These are phyloP conservation scores for Jacaranda copaia DNA, from an alignment of 257 asterid species.

Conservation along the genomic window DNA sequence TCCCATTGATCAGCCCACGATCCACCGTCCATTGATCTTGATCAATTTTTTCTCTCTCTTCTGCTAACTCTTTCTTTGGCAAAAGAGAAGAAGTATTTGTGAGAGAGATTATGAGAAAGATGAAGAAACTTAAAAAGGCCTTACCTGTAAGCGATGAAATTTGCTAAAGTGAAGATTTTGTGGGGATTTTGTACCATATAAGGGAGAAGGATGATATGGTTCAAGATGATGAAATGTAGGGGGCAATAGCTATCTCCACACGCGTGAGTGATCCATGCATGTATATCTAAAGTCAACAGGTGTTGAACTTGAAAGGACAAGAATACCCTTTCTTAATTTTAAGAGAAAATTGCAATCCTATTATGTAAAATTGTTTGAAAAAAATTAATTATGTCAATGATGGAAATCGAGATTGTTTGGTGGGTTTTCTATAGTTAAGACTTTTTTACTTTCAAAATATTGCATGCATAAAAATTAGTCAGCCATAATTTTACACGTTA, in stretches of 20 bases:
- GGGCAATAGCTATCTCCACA: neutral
- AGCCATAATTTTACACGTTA: too few relatives aligned
- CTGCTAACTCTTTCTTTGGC: neutral
- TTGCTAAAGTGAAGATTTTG: constrained; percentile 30
- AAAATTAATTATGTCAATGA: too few relatives aligned
- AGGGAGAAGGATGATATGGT: constrained; percentile 29
- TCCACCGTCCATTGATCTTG: constrained; percentile 42
- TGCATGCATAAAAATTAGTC: too few relatives aligned
- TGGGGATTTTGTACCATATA: constrained; percentile 23
- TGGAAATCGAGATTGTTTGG: neutral
- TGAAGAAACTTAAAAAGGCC: too few relatives aligned
- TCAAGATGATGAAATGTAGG: constrained; percentile 31
- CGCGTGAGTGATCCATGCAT: neutral
- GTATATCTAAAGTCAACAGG: neutral
- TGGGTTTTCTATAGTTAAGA: neutral
- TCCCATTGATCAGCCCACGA: constrained; percentile 98
- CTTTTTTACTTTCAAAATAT: neutral
- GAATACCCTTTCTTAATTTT: neutral
- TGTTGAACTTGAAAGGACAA: constrained; percentile 5
- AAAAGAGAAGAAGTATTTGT: neutral
- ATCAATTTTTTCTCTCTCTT: neutral
- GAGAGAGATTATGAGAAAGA: neutral
- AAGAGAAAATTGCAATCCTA: too few relatives aligned
- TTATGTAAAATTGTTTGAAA: neutral
- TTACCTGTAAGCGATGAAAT: neutral